Conservation (phyloP, 768 basidiomycete species). For the Termitomyces titanicus region DNA sequence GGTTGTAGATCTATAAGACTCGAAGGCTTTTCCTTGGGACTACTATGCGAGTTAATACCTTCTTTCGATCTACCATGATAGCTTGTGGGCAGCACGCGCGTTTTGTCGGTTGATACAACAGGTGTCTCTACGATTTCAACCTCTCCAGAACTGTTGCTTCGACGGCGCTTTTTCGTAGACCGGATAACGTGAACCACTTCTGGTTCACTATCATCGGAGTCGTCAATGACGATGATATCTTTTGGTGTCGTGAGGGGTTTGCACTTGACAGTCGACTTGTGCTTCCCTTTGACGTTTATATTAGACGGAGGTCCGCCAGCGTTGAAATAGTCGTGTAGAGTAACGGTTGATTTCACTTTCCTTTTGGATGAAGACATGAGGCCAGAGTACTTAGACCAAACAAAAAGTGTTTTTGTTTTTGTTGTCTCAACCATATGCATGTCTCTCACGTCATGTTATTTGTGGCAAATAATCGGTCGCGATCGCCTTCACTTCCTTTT, state of each 20-base stretch:
- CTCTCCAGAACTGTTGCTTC: constrained; percentile 25
- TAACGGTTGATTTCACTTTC: constrained; percentile 30
- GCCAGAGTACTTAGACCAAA: too few species aligned
- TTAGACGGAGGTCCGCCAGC: constrained; percentile 13
- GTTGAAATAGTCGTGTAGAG: constrained; percentile 46
- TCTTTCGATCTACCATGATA: not conserved
- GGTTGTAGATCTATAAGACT: not conserved
- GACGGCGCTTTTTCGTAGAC: constrained; percentile 18
- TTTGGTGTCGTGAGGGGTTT: constrained; percentile 8
- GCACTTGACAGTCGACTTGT: not conserved
- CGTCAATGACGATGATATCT: constrained; percentile 62
- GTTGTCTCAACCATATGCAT: too few species aligned
- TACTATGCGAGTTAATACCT: not conserved
- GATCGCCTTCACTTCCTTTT: too few species aligned
- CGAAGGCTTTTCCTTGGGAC: not conserved
- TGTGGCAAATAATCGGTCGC: too few species aligned
- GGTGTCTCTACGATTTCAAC: constrained; percentile 28
- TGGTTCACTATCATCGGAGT: constrained; percentile 44
- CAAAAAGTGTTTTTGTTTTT: too few species aligned
- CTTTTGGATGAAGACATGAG: constrained; percentile 34
- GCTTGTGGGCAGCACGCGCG: not conserved
- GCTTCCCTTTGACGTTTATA: constrained; percentile 1
- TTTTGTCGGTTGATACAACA: not conserved
- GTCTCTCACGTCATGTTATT: too few species aligned
- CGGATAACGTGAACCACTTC: constrained; percentile 8